Conservation (phyloP, 169 alveolate species). For the Perkinsus marinus region DNA sequence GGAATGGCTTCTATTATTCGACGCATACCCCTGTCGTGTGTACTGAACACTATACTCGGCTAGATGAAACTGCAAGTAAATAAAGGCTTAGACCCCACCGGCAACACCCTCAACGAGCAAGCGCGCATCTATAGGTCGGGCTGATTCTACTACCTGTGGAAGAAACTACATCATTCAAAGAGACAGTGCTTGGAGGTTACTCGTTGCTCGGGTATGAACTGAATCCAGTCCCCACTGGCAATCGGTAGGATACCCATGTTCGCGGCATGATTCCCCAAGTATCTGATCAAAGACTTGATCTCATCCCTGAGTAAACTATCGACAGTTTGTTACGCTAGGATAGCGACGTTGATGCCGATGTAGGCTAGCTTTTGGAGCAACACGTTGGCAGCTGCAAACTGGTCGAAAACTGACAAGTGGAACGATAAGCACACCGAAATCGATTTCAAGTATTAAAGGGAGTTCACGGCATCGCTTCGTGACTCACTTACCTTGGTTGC, state of each 20-base stretch:
- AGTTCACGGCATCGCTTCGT: background rate
- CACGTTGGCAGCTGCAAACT: background rate
- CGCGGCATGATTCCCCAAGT: background rate
- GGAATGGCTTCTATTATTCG: too few species aligned
- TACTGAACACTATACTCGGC: too few species aligned
- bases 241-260: background rate
- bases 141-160: background rate
- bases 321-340: background rate
- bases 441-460: too few species aligned
- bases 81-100: background rate
- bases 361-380: background rate
- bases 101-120: background rate
- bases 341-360: background rate
- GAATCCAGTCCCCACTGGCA: background rate
- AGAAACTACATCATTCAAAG: background rate
- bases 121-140: background rate
- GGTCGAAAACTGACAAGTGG: background rate
- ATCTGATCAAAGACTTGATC: background rate
- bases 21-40: too few species aligned
- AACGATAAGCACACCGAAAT: too few species aligned
- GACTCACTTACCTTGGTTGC: background rate
- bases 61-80: background rate
- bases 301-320: too few species aligned
- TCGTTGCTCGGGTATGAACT: background rate
- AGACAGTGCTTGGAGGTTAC: background rate